A percentile compares a stretch with the other conserved stretches of the same genome.
phyloP scores from a whole-genome alignment of 139 green algal genomes.

The Chlamydomonas incerta region DNA sequence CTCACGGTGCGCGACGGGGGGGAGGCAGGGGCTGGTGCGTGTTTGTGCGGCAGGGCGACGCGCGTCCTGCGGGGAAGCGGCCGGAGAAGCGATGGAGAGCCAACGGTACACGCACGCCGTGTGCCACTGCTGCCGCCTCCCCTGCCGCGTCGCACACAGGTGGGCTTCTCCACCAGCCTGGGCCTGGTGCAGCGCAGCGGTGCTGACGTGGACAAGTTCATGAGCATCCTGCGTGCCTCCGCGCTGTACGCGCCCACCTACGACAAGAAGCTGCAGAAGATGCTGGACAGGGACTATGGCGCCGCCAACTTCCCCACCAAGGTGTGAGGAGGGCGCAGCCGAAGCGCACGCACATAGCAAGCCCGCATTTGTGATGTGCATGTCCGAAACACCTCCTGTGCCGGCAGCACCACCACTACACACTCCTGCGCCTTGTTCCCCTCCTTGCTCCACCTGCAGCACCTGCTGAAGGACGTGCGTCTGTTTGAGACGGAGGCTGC shows the following conservation, averaged over 20 bases:
- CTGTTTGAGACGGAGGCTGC: slow-evolving; percentile 37
- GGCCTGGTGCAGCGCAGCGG: slow-evolving; percentile 38
- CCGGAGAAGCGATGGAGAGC: no score
- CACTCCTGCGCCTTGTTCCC: no score
- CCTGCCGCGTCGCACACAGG: no score
- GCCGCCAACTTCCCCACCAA: slow-evolving; percentile 42
- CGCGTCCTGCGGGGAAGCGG: no score
- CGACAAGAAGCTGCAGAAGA: slow-evolving; percentile 46
- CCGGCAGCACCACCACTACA: no score
- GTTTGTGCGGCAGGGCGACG: no score
- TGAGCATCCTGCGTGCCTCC: slow-evolving; percentile 29
- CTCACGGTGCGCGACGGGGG: slow-evolving; percentile 10
- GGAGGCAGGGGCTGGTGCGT: no score
- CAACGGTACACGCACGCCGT: no score
- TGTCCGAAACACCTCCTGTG: no score
- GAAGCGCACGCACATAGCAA: no score
- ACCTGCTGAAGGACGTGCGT: slow-evolving; percentile 41
- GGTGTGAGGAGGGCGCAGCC: neutral
- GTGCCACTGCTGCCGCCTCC: no score
- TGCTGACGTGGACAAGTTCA: slow-evolving; percentile 32
- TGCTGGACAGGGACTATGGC: slow-evolving; percentile 41
- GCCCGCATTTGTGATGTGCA: no score
- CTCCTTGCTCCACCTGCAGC: neutral
- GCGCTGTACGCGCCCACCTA: slow-evolving; percentile 43
- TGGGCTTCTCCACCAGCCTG: slow-evolving; percentile 38